phyloP scores from a whole-genome alignment of 257 asterid species.

The Craterostigma plantagineum region DNA sequence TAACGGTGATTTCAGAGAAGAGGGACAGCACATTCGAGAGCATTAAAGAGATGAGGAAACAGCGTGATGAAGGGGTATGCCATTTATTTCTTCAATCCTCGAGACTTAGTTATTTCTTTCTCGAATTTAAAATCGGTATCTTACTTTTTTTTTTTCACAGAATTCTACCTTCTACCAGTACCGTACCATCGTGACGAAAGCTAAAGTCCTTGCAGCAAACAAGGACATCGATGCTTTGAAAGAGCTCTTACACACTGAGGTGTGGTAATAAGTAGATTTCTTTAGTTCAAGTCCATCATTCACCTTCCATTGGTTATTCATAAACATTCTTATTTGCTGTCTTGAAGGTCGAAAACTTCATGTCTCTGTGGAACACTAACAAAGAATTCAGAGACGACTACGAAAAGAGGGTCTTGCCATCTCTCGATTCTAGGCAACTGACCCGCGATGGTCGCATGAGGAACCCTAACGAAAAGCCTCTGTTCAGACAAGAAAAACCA shows the following conservation, averaged over 20 bases:
- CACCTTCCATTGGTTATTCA: too few relatives aligned
- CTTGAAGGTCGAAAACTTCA: slow-evolving; percentile 39
- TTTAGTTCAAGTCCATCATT: too few relatives aligned
- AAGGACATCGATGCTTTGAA: slow-evolving; percentile 43
- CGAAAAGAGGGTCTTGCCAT: slow-evolving; percentile 36
- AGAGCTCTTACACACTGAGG: slow-evolving; percentile 46
- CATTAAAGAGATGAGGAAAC: slow-evolving; percentile 40
- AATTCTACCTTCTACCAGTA: slow-evolving; percentile 40
- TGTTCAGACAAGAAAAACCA: slow-evolving; percentile 15
- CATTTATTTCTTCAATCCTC: too few relatives aligned
- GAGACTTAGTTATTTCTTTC: slow-evolving; percentile 2
- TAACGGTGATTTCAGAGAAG: slow-evolving; percentile 28
- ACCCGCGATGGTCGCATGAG: slow-evolving; percentile 55
- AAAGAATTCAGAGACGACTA: slow-evolving; percentile 53
- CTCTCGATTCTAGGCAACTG: slow-evolving; percentile 53
- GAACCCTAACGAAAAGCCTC: slow-evolving; percentile 51
- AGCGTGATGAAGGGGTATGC: slow-evolving; percentile 63
- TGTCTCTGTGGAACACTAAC: slow-evolving; percentile 27
- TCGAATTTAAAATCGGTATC: neutral
- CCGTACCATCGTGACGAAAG: slow-evolving; percentile 31
- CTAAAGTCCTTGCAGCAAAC: slow-evolving; percentile 44
- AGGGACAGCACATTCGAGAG: slow-evolving; percentile 36
- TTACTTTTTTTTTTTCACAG: slow-evolving; percentile 21
- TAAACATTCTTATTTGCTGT: slow-evolving; percentile 1
- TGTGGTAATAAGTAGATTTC: slow-evolving; percentile 8